phyloP scores from a whole-genome alignment of 139 green algal species.

The Deuterostichococcus epilithicus region DNA sequence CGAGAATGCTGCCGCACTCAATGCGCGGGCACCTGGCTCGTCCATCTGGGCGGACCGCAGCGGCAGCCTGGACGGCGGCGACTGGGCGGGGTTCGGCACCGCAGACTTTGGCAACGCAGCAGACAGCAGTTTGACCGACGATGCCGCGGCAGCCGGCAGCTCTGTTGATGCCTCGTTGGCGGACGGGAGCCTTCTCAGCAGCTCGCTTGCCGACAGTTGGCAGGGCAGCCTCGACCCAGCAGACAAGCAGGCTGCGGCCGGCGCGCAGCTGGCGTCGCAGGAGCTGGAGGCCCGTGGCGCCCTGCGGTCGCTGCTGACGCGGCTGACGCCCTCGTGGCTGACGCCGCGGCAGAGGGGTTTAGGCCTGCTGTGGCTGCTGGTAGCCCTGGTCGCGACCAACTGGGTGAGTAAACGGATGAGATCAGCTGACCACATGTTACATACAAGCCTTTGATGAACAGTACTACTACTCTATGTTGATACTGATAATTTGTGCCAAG shows the following conservation, averaged over 20 bases:
- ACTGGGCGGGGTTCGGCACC: too few species aligned
- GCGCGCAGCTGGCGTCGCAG: neutral
- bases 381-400: constrained; percentile 35
- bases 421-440: neutral
- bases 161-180: too few species aligned
- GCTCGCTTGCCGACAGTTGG: neutral
- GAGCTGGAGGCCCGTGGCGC: neutral
- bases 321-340: neutral
- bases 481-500: too few species aligned
- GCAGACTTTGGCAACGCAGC: too few species aligned
- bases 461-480: too few species aligned
- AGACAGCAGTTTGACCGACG: too few species aligned
- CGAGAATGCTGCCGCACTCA: neutral
- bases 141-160: neutral
- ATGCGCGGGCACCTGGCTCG: too few species aligned
- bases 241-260: neutral
- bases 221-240: neutral
- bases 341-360: constrained; percentile 4
- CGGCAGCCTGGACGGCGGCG: neutral
- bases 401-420: constrained; percentile 22
- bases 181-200: neutral
- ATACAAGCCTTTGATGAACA: too few species aligned
- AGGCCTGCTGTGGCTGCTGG: constrained; percentile 36
- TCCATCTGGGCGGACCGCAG: neutral
- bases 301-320: neutral